These are phyloP conservation scores for Globisporangium nagaii DNA, from an alignment of 352 stramenopile species.

Conservation along the genomic window DNA sequence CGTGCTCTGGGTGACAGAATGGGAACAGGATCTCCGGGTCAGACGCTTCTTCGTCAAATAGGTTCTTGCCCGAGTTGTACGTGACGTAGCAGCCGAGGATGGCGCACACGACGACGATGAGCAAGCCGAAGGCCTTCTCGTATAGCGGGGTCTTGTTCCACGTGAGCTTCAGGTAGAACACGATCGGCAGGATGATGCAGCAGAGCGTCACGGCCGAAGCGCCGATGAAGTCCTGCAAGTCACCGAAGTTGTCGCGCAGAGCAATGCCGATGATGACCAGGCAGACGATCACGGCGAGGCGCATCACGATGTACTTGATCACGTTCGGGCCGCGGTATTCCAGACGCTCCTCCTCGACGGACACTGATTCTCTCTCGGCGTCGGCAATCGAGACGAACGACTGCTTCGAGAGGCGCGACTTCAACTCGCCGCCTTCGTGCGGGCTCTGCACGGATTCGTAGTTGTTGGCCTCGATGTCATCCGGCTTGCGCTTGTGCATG, in stretches of 20 bases:
- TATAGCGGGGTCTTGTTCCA: slow-evolving; percentile 13
- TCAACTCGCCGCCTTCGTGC: background rate
- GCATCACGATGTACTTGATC: slow-evolving; percentile 14
- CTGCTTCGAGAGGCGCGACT: background rate
- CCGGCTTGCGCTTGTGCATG: slow-evolving; percentile 11
- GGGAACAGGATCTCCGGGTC: background rate
- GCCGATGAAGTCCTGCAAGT: slow-evolving; percentile 22
- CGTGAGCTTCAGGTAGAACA: slow-evolving; percentile 22
- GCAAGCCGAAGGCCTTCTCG: slow-evolving; percentile 11
- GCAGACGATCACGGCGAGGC: slow-evolving; percentile 13
- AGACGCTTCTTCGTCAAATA: background rate
- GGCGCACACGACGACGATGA: slow-evolving; percentile 11
- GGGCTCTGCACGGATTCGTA: slow-evolving; percentile 2
- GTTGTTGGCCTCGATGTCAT: background rate
- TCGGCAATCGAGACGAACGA: slow-evolving; percentile 6
- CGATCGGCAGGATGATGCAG: slow-evolving; percentile 26
- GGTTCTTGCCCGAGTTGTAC: slow-evolving; percentile 5
- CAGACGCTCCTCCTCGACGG: slow-evolving; percentile 4
- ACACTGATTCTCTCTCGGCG: background rate
- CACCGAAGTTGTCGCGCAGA: slow-evolving; percentile 13
- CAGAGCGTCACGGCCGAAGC: slow-evolving; percentile 15
- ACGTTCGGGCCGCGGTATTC: slow-evolving; percentile 12
- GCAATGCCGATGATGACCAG: slow-evolving; percentile 13
- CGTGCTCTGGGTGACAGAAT: slow-evolving; percentile 2
- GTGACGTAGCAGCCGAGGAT: slow-evolving; percentile 13